phyloP scores from a whole-genome alignment of 352 stramenopile genomes.

The Phytophthora pistaciae region DNA sequence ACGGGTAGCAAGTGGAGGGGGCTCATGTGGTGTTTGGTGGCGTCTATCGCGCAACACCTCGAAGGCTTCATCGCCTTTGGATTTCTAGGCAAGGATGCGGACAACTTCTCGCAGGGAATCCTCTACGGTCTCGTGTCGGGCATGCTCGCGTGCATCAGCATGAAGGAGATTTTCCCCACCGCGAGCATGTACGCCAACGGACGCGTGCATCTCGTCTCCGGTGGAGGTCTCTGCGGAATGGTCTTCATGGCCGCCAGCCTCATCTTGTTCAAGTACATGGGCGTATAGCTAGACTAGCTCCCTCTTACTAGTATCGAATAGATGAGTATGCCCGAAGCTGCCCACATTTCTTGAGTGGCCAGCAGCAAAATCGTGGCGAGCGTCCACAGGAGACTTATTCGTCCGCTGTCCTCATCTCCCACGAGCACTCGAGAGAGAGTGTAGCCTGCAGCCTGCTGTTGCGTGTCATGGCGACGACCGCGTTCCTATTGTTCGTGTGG shows the following conservation, averaged over 20 bases:
- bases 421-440: no score
- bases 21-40: slow-evolving; percentile 92
- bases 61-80: slow-evolving; percentile 88
- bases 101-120: slow-evolving; percentile 70
- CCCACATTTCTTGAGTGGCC: slow-evolving; percentile 2
- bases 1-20: slow-evolving; percentile 93
- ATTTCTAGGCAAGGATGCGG: slow-evolving; percentile 58
- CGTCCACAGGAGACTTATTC: background rate
- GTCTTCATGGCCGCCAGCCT: slow-evolving; percentile 90
- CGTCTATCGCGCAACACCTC: slow-evolving; percentile 87
- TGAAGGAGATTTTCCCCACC: slow-evolving; percentile 93
- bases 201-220: slow-evolving; percentile 80
- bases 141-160: slow-evolving; percentile 95
- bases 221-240: slow-evolving; percentile 88
- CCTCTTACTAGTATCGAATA: slow-evolving; percentile 9
- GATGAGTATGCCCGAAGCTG: background rate
- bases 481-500: background rate
- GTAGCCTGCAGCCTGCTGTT: no score
- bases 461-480: background rate
- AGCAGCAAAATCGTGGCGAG: background rate
- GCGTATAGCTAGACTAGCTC: slow-evolving; percentile 34
- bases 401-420: no score
- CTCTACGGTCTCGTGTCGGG: slow-evolving; percentile 93
- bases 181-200: slow-evolving; percentile 89
- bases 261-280: slow-evolving; percentile 85